Conservation (phyloP, 2,329 filamentous ascomycete genomes). For the Apiospora malaysiana region DNA sequence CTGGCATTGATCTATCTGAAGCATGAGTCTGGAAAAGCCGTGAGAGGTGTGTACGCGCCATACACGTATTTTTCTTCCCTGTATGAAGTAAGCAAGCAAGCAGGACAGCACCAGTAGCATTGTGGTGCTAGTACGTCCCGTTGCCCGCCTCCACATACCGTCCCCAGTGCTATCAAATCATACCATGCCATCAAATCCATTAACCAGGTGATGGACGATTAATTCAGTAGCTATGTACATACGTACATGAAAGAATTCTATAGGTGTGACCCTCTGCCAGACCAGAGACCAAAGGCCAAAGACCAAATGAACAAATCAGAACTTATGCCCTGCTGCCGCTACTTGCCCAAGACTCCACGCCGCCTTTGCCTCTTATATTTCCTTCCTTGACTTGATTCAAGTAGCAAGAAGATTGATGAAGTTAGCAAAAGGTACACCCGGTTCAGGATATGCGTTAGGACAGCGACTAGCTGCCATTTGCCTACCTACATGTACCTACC, state of each 20-base stretch:
- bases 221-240: background rate
- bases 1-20: too few relatives aligned
- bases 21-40: too few relatives aligned
- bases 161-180: slow-evolving; percentile 2
- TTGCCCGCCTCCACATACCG: slow-evolving; percentile 16
- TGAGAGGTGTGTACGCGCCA: too few relatives aligned
- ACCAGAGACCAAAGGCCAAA: background rate
- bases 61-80: too few relatives aligned
- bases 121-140: slow-evolving; percentile 10
- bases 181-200: slow-evolving; percentile 14
- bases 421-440: too few relatives aligned
- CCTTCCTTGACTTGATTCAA: background rate
- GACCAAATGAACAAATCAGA: too few relatives aligned
- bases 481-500: background rate
- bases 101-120: too few relatives aligned
- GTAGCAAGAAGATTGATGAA: too few relatives aligned
- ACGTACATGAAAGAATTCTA: too few relatives aligned
- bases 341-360: background rate
- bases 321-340: background rate
- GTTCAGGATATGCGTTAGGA: background rate
- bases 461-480: too few relatives aligned
- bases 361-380: background rate
- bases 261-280: background rate
- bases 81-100: too few relatives aligned
- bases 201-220: slow-evolving; percentile 12